Evolutionary conservation across 768 basidiomycete genomes (phyloP).

Genomic region (Tylopilus vinaceipallidus): DNA sequence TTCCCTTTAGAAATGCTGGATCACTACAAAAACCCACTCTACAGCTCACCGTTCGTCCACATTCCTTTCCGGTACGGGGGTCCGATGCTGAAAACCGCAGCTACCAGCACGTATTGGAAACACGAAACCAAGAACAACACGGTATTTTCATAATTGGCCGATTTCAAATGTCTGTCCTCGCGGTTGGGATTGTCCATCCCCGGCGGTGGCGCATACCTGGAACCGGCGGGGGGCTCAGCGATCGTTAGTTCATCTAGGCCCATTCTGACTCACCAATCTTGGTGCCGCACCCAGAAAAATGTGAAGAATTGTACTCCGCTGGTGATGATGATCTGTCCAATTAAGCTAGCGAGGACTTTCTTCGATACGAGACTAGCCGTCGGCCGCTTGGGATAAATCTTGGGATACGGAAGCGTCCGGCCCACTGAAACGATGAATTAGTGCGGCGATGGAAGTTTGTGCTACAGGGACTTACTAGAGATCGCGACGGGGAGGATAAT

Average conservation of each 20-base stretch:
- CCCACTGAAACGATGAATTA: slow-evolving; percentile 64
- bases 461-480: slow-evolving; percentile 63
- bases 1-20: neutral
- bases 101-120: slow-evolving; percentile 97
- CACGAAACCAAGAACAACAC: slow-evolving; percentile 90
- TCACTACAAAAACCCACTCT: neutral
- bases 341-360: slow-evolving; percentile 89
- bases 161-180: slow-evolving; percentile 69
- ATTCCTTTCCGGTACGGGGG: slow-evolving; percentile 94
- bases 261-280: slow-evolving; percentile 67
- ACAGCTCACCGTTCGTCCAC: slow-evolving; percentile 85
- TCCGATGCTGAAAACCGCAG: slow-evolving; percentile 96
- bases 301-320: slow-evolving; percentile 80
- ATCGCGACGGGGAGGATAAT: slow-evolving; percentile 98
- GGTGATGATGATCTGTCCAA: slow-evolving; percentile 89
- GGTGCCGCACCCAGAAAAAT: slow-evolving; percentile 84
- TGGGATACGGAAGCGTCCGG: slow-evolving; percentile 84
- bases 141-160: slow-evolving; percentile 90
- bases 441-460: neutral
- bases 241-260: neutral
- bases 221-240: neutral
- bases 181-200: slow-evolving; percentile 41
- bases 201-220: slow-evolving; percentile 81
- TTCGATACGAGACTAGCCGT: slow-evolving; percentile 95
- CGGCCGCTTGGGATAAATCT: slow-evolving; percentile 85